Conservation (phyloP, 768 basidiomycete species). For the Rickenella mellea region DNA sequence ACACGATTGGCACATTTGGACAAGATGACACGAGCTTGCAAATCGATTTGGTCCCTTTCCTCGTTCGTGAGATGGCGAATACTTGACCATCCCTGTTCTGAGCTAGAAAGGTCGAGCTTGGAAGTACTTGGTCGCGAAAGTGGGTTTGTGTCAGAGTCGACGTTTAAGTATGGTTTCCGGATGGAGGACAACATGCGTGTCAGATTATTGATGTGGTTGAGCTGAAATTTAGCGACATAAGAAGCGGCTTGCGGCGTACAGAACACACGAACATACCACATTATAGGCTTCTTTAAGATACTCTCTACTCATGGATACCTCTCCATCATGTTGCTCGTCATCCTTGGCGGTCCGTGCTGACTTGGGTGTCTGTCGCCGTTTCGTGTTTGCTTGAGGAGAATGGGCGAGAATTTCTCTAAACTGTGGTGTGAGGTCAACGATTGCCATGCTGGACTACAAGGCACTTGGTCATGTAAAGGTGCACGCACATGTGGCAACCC, state of each 20-base stretch:
- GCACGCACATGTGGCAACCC: too few relatives aligned
- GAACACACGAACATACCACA: slow-evolving; percentile 27
- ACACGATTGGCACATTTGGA: slow-evolving; percentile 81
- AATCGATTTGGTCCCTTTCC: slow-evolving; percentile 93
- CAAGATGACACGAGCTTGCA: slow-evolving; percentile 81
- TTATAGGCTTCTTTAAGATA: slow-evolving; percentile 71
- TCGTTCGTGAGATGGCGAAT: slow-evolving; percentile 74
- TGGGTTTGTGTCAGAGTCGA: slow-evolving; percentile 50
- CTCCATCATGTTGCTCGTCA: slow-evolving; percentile 27
- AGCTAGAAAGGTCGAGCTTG: slow-evolving; percentile 41
- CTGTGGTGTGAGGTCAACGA: slow-evolving; percentile 49
- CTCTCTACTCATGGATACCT: slow-evolving; percentile 42
- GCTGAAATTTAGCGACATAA: slow-evolving; percentile 26
- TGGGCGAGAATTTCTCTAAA: slow-evolving; percentile 45
- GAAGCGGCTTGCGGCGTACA: slow-evolving; percentile 3
- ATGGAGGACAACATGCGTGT: slow-evolving; percentile 65
- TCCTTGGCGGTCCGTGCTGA: slow-evolving; percentile 14
- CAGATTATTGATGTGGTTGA: slow-evolving; percentile 64
- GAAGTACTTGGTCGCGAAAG: slow-evolving; percentile 40
- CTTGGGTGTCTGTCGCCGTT: slow-evolving; percentile 36
- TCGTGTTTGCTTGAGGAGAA: slow-evolving; percentile 31
- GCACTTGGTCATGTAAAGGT: too few relatives aligned
- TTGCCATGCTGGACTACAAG: slow-evolving; percentile 47
- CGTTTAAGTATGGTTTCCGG: slow-evolving; percentile 80
- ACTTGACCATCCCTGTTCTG: slow-evolving; percentile 48